These are phyloP conservation scores for Smallanthus sonchifolius DNA, from an alignment of 129 eudicot genomes.

Conservation along the genomic window DNA sequence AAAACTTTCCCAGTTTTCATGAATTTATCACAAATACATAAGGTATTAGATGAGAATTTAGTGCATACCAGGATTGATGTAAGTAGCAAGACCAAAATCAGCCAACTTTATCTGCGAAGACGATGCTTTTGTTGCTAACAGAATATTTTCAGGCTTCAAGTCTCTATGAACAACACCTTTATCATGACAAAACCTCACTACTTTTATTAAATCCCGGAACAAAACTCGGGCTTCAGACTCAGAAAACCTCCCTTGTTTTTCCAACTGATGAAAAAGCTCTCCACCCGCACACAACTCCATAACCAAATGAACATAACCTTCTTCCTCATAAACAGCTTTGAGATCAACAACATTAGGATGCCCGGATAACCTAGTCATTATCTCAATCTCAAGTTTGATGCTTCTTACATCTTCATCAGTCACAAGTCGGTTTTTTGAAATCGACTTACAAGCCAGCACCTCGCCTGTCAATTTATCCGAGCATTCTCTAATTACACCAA, in stretches of 20 bases:
- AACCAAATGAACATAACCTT: conserved; percentile 73
- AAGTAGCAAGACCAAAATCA: conserved; percentile 90
- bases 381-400: conserved; percentile 77
- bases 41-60: background rate
- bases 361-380: conserved; percentile 72
- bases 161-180: conserved; percentile 87
- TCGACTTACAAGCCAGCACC: conserved; percentile 75
- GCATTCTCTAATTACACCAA: conserved; percentile 71
- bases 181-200: conserved; percentile 69
- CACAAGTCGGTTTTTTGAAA: conserved; percentile 66
- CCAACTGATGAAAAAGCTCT: conserved; percentile 67
- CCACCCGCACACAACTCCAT: conserved; percentile 41
- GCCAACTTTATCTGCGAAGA: conserved; percentile 71
- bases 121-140: conserved; percentile 56
- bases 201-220: conserved; percentile 66
- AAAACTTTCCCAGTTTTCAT: background rate
- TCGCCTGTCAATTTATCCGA: conserved; percentile 59
- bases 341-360: conserved; percentile 85
- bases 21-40: background rate
- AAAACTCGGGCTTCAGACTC: conserved; percentile 56
- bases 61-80: conserved; percentile 53
- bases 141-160: conserved; percentile 78
- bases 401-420: conserved; percentile 63
- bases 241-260: conserved; percentile 67
- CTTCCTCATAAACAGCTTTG: conserved; percentile 81